A percentile compares a stretch with the other conserved stretches of the same genome.
These are phyloP conservation scores for Arthroderma sp. DNA, from an alignment of 2,329 filamentous ascomycete genomes.

Conservation along the genomic window DNA sequence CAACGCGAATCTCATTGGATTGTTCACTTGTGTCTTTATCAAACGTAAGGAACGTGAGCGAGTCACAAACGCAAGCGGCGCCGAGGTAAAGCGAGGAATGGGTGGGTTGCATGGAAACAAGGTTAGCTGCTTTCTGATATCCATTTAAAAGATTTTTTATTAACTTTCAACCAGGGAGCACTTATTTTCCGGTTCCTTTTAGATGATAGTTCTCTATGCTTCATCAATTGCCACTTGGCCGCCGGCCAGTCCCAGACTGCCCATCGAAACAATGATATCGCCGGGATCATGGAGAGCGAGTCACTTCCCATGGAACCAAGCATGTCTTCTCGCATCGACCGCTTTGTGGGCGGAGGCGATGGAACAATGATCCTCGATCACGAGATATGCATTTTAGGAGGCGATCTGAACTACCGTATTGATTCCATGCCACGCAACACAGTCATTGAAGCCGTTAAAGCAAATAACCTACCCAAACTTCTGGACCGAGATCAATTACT, in stretches of 20 bases:
- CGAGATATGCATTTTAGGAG: slow-evolving; percentile 92
- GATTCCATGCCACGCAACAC: slow-evolving; percentile 92
- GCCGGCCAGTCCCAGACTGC: slow-evolving; percentile 85
- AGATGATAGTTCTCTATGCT: slow-evolving; percentile 87
- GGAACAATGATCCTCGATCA: slow-evolving; percentile 92
- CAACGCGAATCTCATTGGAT: slow-evolving; percentile 75
- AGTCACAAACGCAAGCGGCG: slow-evolving; percentile 62
- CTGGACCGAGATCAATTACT: slow-evolving; percentile 89
- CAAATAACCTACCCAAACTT: slow-evolving; percentile 69
- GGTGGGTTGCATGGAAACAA: slow-evolving; percentile 94
- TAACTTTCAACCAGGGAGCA: slow-evolving; percentile 46
- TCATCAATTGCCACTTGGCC: slow-evolving; percentile 93
- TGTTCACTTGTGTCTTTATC: slow-evolving; percentile 94
- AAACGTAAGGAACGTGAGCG: slow-evolving; percentile 63
- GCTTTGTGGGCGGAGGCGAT: slow-evolving; percentile 82
- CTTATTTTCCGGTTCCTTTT: slow-evolving; percentile 82
- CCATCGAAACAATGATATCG: slow-evolving; percentile 82
- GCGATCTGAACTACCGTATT: slow-evolving; percentile 95
- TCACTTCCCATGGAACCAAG: slow-evolving; percentile 63
- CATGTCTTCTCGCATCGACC: slow-evolving; percentile 54
- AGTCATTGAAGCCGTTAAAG: slow-evolving; percentile 71
- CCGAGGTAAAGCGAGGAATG: slow-evolving; percentile 92
- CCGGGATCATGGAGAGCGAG: slow-evolving; percentile 69
- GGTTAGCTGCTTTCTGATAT: slow-evolving; percentile 23
- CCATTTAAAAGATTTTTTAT: background rate